A percentile compares a stretch with the other conserved stretches of the same genome.
phyloP scores from a whole-genome alignment of 2,329 filamentous ascomycete species.

The Aspergillus udagawae region DNA sequence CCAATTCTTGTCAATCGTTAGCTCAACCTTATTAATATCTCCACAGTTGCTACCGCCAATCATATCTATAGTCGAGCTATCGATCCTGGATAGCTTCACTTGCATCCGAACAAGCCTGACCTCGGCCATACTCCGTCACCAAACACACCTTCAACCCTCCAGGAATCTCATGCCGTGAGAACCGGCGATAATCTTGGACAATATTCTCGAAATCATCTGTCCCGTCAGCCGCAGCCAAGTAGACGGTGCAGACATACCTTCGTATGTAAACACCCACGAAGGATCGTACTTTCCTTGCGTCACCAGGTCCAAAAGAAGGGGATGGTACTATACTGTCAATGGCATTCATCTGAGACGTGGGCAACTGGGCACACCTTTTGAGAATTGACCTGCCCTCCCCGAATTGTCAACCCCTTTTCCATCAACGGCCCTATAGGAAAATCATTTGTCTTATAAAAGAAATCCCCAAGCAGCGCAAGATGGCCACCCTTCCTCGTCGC shows the following conservation, averaged over 20 bases:
- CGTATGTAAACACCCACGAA: conserved; percentile 28
- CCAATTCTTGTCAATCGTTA: not conserved
- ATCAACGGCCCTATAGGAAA: conserved; percentile 31
- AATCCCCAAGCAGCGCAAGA: conserved; percentile 28
- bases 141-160: conserved; percentile 28
- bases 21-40: not conserved
- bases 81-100: conserved; percentile 1
- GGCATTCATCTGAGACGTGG: not conserved
- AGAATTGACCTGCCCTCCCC: conserved; percentile 24
- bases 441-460: conserved; percentile 24
- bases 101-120: conserved; percentile 3
- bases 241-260: conserved; percentile 5
- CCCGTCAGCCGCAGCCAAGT: not conserved
- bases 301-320: conserved; percentile 24
- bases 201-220: conserved; percentile 28
- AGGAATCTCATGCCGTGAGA: conserved; percentile 23
- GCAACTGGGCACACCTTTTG: conserved; percentile 16
- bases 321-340: conserved; percentile 22
- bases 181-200: conserved; percentile 18
- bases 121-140: conserved; percentile 24
- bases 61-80: not conserved
- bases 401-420: conserved; percentile 31
- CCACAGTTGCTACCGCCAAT: not conserved
- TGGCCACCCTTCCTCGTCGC: conserved; percentile 28
- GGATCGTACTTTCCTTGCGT: conserved; percentile 24